A percentile compares a stretch with the other conserved stretches of the same genome.
Evolutionary conservation across 192 early-diverging fungal genomes (phyloP).

Genomic region (Pilobolus umbonatus): DNA sequence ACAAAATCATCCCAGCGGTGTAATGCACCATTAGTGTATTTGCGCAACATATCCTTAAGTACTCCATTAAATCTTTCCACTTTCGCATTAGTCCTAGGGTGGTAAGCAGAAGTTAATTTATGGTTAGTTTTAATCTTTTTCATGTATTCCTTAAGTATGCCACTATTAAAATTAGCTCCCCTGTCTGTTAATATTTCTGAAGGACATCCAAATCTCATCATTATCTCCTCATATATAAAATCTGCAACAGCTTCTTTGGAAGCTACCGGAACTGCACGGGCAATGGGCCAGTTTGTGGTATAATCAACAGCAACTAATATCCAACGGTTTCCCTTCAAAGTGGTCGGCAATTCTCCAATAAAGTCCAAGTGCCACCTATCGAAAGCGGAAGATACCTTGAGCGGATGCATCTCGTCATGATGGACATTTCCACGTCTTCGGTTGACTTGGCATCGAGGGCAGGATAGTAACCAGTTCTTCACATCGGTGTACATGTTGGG

Average conservation of each 20-base stretch:
- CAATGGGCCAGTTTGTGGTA: constrained; percentile 29
- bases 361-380: constrained; percentile 16
- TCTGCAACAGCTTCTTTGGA: constrained; percentile 14
- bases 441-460: constrained; percentile 2
- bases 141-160: neutral
- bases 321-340: constrained; percentile 12
- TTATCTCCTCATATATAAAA: constrained; percentile 26
- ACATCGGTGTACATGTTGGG: neutral
- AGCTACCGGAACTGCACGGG: constrained; percentile 13
- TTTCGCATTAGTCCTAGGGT: constrained; percentile 22
- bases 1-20: constrained; percentile 21
- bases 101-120: constrained; percentile 18
- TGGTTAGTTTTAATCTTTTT: neutral
- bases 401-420: constrained; percentile 2
- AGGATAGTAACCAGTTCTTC: neutral
- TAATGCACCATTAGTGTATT: constrained; percentile 7
- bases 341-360: constrained; percentile 5
- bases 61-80: constrained; percentile 18
- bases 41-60: constrained; percentile 9
- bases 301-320: constrained; percentile 29
- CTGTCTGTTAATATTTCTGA: constrained; percentile 18
- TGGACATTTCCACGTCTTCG: neutral
- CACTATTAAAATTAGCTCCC: constrained; percentile 17
- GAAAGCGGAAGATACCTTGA: constrained; percentile 1
- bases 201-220: constrained; percentile 19